Base-by-base conservation (phyloP, 2,329 filamentous ascomycete species). In the Sporothrix inflata region DNA sequence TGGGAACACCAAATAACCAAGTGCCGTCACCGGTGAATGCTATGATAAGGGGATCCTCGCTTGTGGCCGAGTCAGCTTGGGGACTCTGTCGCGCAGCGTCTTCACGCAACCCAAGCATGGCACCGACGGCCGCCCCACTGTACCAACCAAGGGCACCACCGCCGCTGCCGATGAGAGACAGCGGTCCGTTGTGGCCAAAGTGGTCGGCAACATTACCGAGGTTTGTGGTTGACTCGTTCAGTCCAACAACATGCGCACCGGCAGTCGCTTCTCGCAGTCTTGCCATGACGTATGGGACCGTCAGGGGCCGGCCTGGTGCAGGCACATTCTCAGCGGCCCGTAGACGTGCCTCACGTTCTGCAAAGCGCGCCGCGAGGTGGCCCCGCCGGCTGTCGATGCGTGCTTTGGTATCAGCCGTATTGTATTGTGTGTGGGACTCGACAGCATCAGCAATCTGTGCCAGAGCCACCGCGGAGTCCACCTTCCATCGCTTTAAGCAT, bases 41-140 rank as follows among this genome's bases (percentile, higher is more conserved):
- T 1, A 66, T 40, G 12, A 66, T 30, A 19, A 65, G 38, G 19
- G 60, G 19, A 16, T 66, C 40, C 11, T 27, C 12, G 3, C 4
- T 27, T 1, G 24, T 9, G 19, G 30, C 12, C 16, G 55, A 34
- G 30, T 34, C 55, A n/a, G 42, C 21, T 0, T 9, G 42, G 12
- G 60, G 3, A 11, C 3, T 24, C 14, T 40, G 55, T 7, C 60
- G 38, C n/a, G 38, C 38, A 12, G 38, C 60, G 42, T 65, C 60
- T 14, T 65, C 60, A 11, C 60, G 60, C 1, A 65, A 21, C 24
- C 60, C 61, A 7, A 66, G 61, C 21, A 21, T 30, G n/a, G 61
- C 61, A 47, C 61, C 61, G 8, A 66, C 61, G 5, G 61, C 61
- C 12, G 61, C 61, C 6, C 61, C 61, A 9, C 61, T 47, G 40